Percentiles rank a stretch among this genome's conserved stretches.
These are phyloP conservation scores for Ceraceosorus guamensis DNA, from an alignment of 1,284 basidiomycete species.

Conservation along the genomic window DNA sequence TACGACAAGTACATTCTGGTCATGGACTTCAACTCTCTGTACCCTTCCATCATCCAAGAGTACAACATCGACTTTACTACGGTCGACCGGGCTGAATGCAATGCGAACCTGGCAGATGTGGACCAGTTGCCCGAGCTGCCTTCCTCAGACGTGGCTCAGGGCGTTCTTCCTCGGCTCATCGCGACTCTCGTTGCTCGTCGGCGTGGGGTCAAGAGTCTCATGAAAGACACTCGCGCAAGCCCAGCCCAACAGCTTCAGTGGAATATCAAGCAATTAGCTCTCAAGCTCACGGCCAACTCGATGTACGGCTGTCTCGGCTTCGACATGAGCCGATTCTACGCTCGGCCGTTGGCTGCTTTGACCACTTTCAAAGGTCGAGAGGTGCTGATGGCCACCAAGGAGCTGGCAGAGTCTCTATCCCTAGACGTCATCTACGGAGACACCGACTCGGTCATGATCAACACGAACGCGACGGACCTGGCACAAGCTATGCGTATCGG, in stretches of 20 bases:
- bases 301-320: slow-evolving; percentile 99
- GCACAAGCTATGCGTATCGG: slow-evolving; percentile 85
- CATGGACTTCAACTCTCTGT: slow-evolving; percentile 99
- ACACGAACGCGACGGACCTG: slow-evolving; percentile 84
- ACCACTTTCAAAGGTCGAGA: slow-evolving; percentile 98
- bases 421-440: slow-evolving; percentile 97
- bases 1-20: slow-evolving; percentile 97
- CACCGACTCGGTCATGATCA: slow-evolving; percentile 97
- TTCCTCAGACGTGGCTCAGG: slow-evolving; percentile 64
- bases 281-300: slow-evolving; percentile 97
- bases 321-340: slow-evolving; percentile 92
- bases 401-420: slow-evolving; percentile 79
- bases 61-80: slow-evolving; percentile 99
- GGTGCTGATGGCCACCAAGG: slow-evolving; percentile 85
- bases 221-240: slow-evolving; percentile 79
- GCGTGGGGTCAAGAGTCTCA: slow-evolving; percentile 81
- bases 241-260: slow-evolving; percentile 79
- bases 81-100: slow-evolving; percentile 57
- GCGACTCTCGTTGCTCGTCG: slow-evolving; percentile 85
- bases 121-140: slow-evolving; percentile 83
- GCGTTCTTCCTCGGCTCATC: slow-evolving; percentile 90
- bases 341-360: slow-evolving; percentile 87
- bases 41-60: slow-evolving; percentile 98
- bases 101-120: slow-evolving; percentile 52
- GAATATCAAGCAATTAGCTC: slow-evolving; percentile 89